phyloP scores from a whole-genome alignment of 2,329 filamentous ascomycete species.

The Ilyonectria mors-panacis region DNA sequence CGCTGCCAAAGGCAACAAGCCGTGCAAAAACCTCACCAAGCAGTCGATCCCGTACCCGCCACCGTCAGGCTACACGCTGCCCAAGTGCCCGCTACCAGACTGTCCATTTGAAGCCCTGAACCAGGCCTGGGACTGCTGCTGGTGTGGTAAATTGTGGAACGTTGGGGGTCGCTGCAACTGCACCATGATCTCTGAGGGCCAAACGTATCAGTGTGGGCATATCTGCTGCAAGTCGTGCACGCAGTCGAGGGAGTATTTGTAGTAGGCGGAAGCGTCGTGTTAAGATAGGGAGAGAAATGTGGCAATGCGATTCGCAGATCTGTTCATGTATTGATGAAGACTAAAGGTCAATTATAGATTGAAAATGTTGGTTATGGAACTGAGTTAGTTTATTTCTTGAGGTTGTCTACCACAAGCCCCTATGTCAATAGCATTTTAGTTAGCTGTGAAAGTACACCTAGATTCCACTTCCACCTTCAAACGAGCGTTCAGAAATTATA shows the following conservation, averaged over 20 bases:
- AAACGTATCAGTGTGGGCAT: constrained; percentile 66
- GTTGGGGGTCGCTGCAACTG: constrained; percentile 64
- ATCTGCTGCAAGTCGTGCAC: constrained; percentile 68
- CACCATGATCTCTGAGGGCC: constrained; percentile 67
- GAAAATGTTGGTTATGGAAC: too few relatives aligned
- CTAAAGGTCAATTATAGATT: too few relatives aligned
- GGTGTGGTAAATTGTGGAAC: constrained; percentile 70
- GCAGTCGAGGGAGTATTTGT: constrained; percentile 55
- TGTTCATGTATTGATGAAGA: too few relatives aligned
- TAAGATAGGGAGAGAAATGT: too few relatives aligned
- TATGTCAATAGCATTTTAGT: too few relatives aligned
- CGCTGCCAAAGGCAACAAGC: constrained; percentile 53
- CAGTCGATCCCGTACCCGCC: constrained; percentile 64
- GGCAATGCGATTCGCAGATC: too few relatives aligned
- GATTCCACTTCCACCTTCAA: too few relatives aligned
- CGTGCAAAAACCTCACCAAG: constrained; percentile 61
- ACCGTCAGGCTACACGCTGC: constrained; percentile 59
- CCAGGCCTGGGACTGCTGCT: constrained; percentile 69
- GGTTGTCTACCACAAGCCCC: too few relatives aligned
- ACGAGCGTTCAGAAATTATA: too few relatives aligned
- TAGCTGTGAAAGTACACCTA: too few relatives aligned
- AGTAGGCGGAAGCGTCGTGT: not conserved
- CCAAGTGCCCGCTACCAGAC: constrained; percentile 61
- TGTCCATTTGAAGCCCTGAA: constrained; percentile 67
- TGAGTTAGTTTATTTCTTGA: too few relatives aligned